Evolutionary conservation across 208 protist species (phyloP), one percentile per base, ranked within the genome.

Genomic region (Trypanosoma rangeli): DNA sequence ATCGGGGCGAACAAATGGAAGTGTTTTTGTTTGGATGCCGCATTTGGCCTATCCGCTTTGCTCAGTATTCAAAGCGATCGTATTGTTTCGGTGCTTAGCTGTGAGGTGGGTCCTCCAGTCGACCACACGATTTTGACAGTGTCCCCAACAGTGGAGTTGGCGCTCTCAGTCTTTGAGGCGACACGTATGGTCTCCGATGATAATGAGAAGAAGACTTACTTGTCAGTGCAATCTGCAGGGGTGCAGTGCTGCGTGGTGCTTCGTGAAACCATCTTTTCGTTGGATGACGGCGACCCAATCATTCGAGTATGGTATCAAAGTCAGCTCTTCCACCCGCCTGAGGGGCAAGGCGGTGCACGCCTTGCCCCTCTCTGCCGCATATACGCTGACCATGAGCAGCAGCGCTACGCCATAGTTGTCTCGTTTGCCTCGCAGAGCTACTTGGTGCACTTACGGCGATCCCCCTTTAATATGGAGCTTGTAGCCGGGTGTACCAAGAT

Each of bases 101-200:
- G 75, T 58, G 70, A 76, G 42, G 55, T 93, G 2, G 74, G 52
- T 0, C 20, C 66, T 0, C 87, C 83, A 10, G 35, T 74, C 0
- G 78, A 85, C 33, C 58, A 64, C 5, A 35, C 61, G 16, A 69
- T 73, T 12, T 68, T 74, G 24, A 49, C 69, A 26, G 28, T 52
- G 3, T 74, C 84, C 8, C 82, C 84, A n/a, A 77, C 78, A 29
- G 18, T 79, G 13, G 58, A 82, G 15, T 64, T 87, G 67, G 82
- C 82, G 22, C 71, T 93, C n/a, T 83, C 74, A 10, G 68, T 80
- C n/a, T 87, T 93, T 59, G 80, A 87, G 26, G 55, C 64, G 18
- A 56, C 64, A 39, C 76, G 73, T 58, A 59, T 86, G 9, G 66
- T 64, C 1, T 18, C 62, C 44, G 59, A 56, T 7, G 52, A 56